These are phyloP conservation scores for Fistulifera pelliculosa DNA, from an alignment of 108 stramenopile genomes.

Conservation along the genomic window DNA sequence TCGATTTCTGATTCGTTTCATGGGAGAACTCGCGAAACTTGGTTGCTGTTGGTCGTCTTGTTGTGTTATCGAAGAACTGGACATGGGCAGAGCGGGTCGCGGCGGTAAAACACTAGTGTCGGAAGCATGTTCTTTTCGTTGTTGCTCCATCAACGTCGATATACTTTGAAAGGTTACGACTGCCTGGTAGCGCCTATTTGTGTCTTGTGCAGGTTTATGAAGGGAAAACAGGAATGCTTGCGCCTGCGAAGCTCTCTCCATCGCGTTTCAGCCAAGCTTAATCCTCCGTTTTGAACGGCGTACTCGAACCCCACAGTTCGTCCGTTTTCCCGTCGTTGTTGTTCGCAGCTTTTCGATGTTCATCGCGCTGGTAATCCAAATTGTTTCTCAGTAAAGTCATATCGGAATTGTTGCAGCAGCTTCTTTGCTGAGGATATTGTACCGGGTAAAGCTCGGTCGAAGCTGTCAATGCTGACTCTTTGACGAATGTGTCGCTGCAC, in stretches of 20 bases:
- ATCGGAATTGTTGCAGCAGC: not conserved
- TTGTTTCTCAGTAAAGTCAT: not conserved
- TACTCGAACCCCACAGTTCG: slow-evolving; percentile 19
- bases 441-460: too few relatives aligned
- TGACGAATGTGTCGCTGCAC: too few relatives aligned
- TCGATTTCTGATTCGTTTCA: slow-evolving; percentile 14
- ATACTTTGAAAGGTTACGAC: not conserved
- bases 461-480: not conserved
- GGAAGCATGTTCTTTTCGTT: not conserved
- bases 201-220: not conserved
- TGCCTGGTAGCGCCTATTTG: not conserved
- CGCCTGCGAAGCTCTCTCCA: slow-evolving; percentile 12
- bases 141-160: not conserved
- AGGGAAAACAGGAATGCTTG: slow-evolving; percentile 3
- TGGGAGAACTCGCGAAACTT: not conserved
- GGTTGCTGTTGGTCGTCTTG: not conserved
- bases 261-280: slow-evolving; percentile 8
- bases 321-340: too few relatives aligned
- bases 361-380: too few relatives aligned
- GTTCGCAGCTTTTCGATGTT: not conserved
- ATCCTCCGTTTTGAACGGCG: slow-evolving; percentile 16
- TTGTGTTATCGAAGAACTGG: not conserved
- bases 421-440: too few relatives aligned
- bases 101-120: not conserved
- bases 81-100: not conserved